phyloP scores from a whole-genome alignment of 495 filamentous ascomycete species.

The Aspergillus ostianus region DNA sequence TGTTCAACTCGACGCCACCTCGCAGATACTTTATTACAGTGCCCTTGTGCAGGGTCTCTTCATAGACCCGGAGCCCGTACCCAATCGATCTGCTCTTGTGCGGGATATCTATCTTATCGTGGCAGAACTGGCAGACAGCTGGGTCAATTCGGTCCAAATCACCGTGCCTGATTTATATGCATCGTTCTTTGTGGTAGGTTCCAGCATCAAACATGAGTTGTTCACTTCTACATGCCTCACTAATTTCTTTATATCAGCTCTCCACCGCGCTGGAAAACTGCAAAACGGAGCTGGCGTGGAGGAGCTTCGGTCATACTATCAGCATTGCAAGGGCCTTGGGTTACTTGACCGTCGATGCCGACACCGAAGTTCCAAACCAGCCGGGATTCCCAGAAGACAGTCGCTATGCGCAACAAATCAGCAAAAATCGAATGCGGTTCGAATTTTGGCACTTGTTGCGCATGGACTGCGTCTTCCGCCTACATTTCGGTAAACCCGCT shows the following conservation, averaged over 20 bases:
- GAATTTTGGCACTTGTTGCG: slow-evolving; percentile 27
- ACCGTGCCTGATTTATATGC: slow-evolving; percentile 13
- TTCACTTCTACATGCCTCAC: background rate
- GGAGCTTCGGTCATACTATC: slow-evolving; percentile 13
- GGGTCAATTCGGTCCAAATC: slow-evolving; percentile 14
- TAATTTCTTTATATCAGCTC: slow-evolving; percentile 12
- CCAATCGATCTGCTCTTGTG: slow-evolving; percentile 3
- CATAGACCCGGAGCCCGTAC: background rate
- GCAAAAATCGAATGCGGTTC: slow-evolving; percentile 23
- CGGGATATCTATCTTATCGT: slow-evolving; percentile 12
- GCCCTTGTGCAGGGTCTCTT: slow-evolving; percentile 18
- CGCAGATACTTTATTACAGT: slow-evolving; percentile 21
- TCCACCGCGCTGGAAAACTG: slow-evolving; percentile 19
- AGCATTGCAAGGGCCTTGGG: slow-evolving; percentile 15
- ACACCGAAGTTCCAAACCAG: background rate
- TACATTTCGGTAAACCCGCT: slow-evolving; percentile 20
- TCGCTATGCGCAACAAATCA: slow-evolving; percentile 8
- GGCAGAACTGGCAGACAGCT: slow-evolving; percentile 6
- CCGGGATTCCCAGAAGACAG: background rate
- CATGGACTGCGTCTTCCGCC: slow-evolving; percentile 20
- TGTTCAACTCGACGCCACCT: slow-evolving; percentile 18
- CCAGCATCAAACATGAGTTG: background rate
- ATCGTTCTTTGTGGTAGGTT: slow-evolving; percentile 15
- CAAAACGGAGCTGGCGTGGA: slow-evolving; percentile 19
- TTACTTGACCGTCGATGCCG: slow-evolving; percentile 20